phyloP scores from a whole-genome alignment of 2,329 filamentous ascomycete genomes.

The Fusarium irregulare region DNA sequence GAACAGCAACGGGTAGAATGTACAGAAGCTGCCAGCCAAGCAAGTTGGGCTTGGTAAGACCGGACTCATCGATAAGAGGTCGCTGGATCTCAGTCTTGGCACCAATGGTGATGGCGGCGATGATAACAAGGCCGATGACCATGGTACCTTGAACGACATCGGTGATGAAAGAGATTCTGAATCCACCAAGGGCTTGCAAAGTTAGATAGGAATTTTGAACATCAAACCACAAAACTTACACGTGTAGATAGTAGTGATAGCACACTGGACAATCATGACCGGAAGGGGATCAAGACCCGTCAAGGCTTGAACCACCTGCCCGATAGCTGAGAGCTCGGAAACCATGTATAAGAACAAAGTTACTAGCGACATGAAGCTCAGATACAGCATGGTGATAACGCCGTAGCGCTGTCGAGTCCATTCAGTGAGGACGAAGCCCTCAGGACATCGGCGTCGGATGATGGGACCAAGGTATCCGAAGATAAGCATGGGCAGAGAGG shows the following conservation, averaged over 20 bases:
- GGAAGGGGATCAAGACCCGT: constrained; percentile 81
- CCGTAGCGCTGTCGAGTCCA: constrained; percentile 87
- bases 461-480: constrained; percentile 81
- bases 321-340: constrained; percentile 81
- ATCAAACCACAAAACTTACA: constrained; percentile 60
- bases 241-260: constrained; percentile 85
- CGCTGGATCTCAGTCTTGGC: constrained; percentile 78
- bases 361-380: constrained; percentile 81
- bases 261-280: constrained; percentile 80
- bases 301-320: constrained; percentile 79
- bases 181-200: constrained; percentile 77
- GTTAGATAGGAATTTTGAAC: neutral
- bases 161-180: constrained; percentile 85
- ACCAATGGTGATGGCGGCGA: constrained; percentile 82
- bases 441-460: constrained; percentile 81
- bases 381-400: constrained; percentile 73
- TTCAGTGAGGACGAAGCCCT: constrained; percentile 86
- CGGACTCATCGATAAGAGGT: constrained; percentile 74
- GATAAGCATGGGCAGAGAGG: constrained; percentile 76
- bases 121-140: constrained; percentile 79
- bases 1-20: constrained; percentile 81
- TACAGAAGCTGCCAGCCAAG: constrained; percentile 89
- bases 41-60: constrained; percentile 74
- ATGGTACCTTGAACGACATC: constrained; percentile 85
- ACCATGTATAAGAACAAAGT: constrained; percentile 91